These are phyloP conservation scores for Pseudopediastrum boryanum DNA, from an alignment of 139 green algal genomes.

Conservation along the genomic window DNA sequence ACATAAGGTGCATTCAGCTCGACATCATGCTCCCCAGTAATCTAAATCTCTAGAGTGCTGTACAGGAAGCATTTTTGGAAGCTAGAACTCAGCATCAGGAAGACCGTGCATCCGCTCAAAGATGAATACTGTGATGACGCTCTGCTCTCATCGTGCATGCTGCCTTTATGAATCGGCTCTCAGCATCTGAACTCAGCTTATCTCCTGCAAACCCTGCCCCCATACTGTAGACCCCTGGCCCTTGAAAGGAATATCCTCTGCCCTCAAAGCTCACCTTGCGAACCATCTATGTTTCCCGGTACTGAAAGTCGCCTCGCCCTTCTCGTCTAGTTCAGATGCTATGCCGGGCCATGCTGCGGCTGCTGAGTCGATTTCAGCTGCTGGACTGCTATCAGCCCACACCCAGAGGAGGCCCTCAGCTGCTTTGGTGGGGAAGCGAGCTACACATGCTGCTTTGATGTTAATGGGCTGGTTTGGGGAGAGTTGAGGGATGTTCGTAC, in stretches of 20 bases:
- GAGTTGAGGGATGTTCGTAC: slow-evolving; percentile 8
- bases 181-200: too few relatives aligned
- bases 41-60: too few relatives aligned
- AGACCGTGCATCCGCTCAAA: too few relatives aligned
- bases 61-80: too few relatives aligned
- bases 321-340: slow-evolving; percentile 1
- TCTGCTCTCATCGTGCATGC: too few relatives aligned
- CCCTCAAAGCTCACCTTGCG: slow-evolving; percentile 10
- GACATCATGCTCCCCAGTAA: too few relatives aligned
- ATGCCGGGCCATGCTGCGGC: background rate
- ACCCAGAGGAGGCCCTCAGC: slow-evolving; percentile 14
- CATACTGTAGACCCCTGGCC: too few relatives aligned
- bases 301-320: background rate
- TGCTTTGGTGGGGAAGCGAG: background rate
- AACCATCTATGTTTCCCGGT: slow-evolving; percentile 17
- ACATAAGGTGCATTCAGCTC: too few relatives aligned
- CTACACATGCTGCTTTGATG: slow-evolving; percentile 10
- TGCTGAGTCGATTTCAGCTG: slow-evolving; percentile 15
- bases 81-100: too few relatives aligned
- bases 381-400: background rate
- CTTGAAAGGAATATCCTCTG: background rate
- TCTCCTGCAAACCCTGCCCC: too few relatives aligned
- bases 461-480: background rate
- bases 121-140: too few relatives aligned
- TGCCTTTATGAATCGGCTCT: too few relatives aligned